Evolutionary conservation across 2,329 filamentous ascomycete genomes (phyloP).

Genomic region (Fusarium lateritium): DNA sequence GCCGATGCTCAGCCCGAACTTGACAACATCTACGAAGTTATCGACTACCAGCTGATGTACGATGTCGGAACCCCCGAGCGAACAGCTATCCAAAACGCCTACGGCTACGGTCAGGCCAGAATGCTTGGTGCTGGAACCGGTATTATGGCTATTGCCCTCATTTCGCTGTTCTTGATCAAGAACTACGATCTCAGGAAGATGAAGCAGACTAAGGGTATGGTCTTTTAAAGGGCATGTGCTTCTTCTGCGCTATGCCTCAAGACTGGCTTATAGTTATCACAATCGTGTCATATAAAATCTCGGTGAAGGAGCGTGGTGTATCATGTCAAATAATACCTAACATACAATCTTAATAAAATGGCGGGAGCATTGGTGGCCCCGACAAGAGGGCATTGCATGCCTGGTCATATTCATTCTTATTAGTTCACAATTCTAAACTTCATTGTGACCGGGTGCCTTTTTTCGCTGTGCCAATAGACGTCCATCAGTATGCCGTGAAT

Average conservation of each 20-base stretch:
- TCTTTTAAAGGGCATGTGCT: slow-evolving; percentile 58
- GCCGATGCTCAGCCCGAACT: slow-evolving; percentile 53
- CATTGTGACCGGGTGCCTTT: neutral
- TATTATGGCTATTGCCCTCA: slow-evolving; percentile 52
- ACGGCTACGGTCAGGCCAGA: slow-evolving; percentile 65
- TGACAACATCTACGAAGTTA: slow-evolving; percentile 65
- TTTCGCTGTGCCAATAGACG: too few species aligned
- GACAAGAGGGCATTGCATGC: neutral
- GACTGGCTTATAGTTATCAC: neutral
- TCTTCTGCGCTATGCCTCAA: neutral
- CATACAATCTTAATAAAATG: slow-evolving; percentile 17
- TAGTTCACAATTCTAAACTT: neutral
- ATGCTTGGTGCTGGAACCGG: slow-evolving; percentile 60
- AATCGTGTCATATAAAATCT: slow-evolving; percentile 9
- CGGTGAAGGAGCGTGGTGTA: slow-evolving; percentile 15
- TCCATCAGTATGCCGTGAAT: too few species aligned
- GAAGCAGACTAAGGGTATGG: slow-evolving; percentile 65
- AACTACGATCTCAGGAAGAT: slow-evolving; percentile 66
- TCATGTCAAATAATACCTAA: neutral
- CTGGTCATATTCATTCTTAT: neutral
- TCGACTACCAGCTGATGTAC: slow-evolving; percentile 67
- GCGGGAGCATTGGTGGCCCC: neutral
- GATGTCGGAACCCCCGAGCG: slow-evolving; percentile 60
- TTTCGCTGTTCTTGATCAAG: slow-evolving; percentile 62
- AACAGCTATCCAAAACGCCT: slow-evolving; percentile 70